Evolutionary conservation across 495 filamentous ascomycete genomes (phyloP).

Genomic region (Penicillium canariense): DNA sequence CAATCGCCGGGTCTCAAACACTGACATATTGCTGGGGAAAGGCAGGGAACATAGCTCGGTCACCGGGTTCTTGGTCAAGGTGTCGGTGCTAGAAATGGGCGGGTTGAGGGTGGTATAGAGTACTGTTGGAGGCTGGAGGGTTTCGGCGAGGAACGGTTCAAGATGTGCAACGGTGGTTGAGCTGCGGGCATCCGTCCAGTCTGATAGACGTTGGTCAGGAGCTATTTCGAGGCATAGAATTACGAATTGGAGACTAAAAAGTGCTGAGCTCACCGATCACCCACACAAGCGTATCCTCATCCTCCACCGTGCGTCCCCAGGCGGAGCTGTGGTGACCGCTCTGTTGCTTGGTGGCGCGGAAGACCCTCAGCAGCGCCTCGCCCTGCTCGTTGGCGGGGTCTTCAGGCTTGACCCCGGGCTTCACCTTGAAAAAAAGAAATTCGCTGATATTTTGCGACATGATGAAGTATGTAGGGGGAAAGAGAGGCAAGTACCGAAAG

Average conservation of each 20-base stretch:
- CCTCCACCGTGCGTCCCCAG: slow-evolving; percentile 42
- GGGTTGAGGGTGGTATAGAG: slow-evolving; percentile 38
- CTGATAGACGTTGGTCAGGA: slow-evolving; percentile 14
- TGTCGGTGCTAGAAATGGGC: slow-evolving; percentile 27
- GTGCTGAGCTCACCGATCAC: slow-evolving; percentile 30
- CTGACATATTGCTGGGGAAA: slow-evolving; percentile 30
- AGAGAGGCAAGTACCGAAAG: neutral
- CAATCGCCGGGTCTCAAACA: slow-evolving; percentile 22
- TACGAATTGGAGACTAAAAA: too few relatives aligned
- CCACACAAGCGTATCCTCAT: slow-evolving; percentile 39
- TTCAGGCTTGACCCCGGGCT: slow-evolving; percentile 41
- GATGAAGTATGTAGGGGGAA: neutral
- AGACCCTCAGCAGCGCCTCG: slow-evolving; percentile 25
- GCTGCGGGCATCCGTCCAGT: slow-evolving; percentile 39
- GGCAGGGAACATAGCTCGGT: slow-evolving; percentile 38
- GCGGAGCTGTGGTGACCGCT: slow-evolving; percentile 38
- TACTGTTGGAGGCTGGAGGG: slow-evolving; percentile 14
- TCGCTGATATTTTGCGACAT: slow-evolving; percentile 33
- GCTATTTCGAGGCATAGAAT: too few relatives aligned
- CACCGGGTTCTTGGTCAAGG: slow-evolving; percentile 37
- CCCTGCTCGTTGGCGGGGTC: slow-evolving; percentile 37
- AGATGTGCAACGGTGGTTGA: slow-evolving; percentile 21
- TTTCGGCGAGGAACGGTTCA: slow-evolving; percentile 27
- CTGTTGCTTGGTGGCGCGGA: slow-evolving; percentile 31
- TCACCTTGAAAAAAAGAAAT: slow-evolving; percentile 42